A percentile compares a stretch with the other conserved stretches of the same genome.
Evolutionary conservation across 1,139 yeast species (phyloP).

Genomic region (Geotrichum aggregatum): DNA sequence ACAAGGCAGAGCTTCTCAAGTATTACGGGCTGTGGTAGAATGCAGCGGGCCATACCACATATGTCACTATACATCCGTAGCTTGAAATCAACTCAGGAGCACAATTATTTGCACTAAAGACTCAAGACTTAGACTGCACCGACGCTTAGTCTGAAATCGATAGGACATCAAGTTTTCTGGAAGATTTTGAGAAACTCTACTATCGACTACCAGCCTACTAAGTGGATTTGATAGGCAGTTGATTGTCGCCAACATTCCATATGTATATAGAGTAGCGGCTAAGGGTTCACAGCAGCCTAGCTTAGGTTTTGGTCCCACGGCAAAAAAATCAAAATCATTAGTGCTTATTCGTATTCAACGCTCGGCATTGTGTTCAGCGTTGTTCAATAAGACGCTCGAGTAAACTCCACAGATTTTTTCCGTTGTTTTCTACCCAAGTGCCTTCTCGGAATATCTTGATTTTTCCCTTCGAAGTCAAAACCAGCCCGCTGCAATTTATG

Average conservation of each 20-base stretch:
- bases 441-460: constrained; percentile 14
- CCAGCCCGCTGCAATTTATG: constrained; percentile 12
- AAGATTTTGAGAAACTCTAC: constrained; percentile 81
- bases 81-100: too few species aligned
- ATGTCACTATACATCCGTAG: too few species aligned
- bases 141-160: constrained; percentile 75
- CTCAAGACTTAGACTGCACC: constrained; percentile 64
- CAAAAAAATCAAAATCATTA: too few species aligned
- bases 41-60: constrained; percentile 84
- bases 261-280: constrained; percentile 90
- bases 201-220: constrained; percentile 81
- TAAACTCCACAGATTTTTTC: constrained; percentile 6
- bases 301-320: constrained; percentile 81
- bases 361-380: not conserved
- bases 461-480: constrained; percentile 9
- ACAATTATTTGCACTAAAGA: too few species aligned
- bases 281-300: constrained; percentile 97
- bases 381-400: constrained; percentile 9
- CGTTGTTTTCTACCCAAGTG: constrained; percentile 1
- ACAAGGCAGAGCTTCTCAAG: constrained; percentile 56
- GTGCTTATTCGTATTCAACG: too few species aligned
- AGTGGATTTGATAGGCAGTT: constrained; percentile 94
- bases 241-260: constrained; percentile 84
- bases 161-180: constrained; percentile 70
- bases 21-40: constrained; percentile 74